These are phyloP conservation scores for Chimonanthus praecox DNA, from an alignment of 164 flowering plant genomes.

Conservation along the genomic window DNA sequence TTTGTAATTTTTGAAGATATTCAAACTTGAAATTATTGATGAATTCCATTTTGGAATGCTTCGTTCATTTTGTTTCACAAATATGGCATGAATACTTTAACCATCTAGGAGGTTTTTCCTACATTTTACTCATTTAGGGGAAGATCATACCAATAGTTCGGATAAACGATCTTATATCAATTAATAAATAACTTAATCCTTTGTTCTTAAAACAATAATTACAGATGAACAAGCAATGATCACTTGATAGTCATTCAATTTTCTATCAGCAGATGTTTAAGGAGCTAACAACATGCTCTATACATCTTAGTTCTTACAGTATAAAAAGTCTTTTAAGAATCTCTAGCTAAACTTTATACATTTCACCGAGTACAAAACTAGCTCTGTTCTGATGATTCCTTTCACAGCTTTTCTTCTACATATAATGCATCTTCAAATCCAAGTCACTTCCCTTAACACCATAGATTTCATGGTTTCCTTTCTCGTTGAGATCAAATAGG, in stretches of 20 bases:
- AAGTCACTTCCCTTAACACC: constrained; percentile 12
- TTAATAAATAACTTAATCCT: too few species aligned
- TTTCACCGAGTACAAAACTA: not conserved
- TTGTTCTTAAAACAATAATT: too few species aligned
- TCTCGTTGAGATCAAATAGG: constrained; percentile 45
- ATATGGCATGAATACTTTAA: too few species aligned
- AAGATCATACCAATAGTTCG: too few species aligned
- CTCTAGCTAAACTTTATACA: constrained; percentile 2
- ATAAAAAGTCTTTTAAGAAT: too few species aligned
- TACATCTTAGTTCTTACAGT: not conserved
- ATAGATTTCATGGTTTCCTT: constrained; percentile 38
- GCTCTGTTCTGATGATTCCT: not conserved
- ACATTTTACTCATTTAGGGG: too few species aligned
- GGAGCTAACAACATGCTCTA: not conserved
- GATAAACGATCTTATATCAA: too few species aligned
- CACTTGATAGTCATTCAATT: not conserved
- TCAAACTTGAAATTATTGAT: too few species aligned
- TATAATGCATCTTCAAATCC: constrained; percentile 18
- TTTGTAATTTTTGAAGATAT: too few species aligned
- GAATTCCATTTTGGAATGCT: too few species aligned
- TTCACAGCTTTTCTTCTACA: constrained; percentile 11
- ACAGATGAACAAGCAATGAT: not conserved
- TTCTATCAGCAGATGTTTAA: not conserved
- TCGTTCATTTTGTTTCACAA: too few species aligned
- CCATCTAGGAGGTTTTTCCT: too few species aligned